Evolutionary conservation across 1,284 basidiomycete genomes (phyloP), one percentile per base, ranked within the genome.

Genomic region (Wolfiporia cocos): DNA sequence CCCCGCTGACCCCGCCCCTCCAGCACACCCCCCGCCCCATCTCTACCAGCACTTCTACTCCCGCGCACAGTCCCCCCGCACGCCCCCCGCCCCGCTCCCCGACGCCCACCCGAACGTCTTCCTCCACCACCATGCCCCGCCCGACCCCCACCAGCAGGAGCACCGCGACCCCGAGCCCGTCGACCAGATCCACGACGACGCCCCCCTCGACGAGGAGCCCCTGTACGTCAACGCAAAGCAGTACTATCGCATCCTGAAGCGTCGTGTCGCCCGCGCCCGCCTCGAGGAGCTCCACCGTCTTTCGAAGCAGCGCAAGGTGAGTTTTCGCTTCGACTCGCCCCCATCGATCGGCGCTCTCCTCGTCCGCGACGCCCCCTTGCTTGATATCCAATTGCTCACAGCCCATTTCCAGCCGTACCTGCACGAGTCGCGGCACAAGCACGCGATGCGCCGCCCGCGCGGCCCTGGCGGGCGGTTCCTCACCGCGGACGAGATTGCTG

Each of bases 181-280:
- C 46, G 61, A 63, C 43, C 61, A 63, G 49, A 61, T 61, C 37
- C 57, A 61, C 36, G 59, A 63, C 46, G 61, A 63, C 42, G 35
- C 57, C 18, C 63, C 66, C 44, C 69, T 89, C 55, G 92, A 95
- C 66, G 92, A 96, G 55, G 92, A 96, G 61, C 93, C 93, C 21
- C 78, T 96, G 51, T 95, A 94, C 67, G 94, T 97, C 49, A 97
- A 97, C 58, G 93, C 93, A 38, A 97, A 97, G 63, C 93, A 97
- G 67, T 97, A 96, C 63, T 91, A 93, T 57, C 86, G 94, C 55
- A 97, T 97, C 59, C 75, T 97, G 59, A 96, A 96, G 70, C 77
- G 93, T 47, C 76, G 93, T 42, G 77, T 88, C 51, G 92, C 92
- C 5, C 70, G 93, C 30, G 89, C 91, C 2, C 73, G 94, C 23